phyloP scores from a whole-genome alignment of 176 grass and related monocot genomes.

The Stipa capillata region DNA sequence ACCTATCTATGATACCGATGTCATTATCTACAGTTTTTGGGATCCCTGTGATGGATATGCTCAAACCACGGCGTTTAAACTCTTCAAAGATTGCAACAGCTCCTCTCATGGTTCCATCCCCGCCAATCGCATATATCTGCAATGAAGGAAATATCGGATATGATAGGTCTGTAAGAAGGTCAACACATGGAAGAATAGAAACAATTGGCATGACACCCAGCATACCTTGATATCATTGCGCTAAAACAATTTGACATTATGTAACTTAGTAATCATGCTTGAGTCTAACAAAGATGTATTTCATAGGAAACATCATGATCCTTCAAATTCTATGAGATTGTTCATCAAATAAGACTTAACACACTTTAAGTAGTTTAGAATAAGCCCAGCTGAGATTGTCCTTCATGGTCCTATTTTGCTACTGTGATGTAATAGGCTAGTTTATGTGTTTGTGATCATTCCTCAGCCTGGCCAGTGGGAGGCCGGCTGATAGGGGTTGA shows the following conservation, averaged over 20 bases:
- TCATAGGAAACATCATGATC: neutral
- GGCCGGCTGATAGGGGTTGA: no score
- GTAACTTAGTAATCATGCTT: no score
- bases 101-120: constrained; percentile 93
- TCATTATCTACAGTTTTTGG: constrained; percentile 91
- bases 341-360: neutral
- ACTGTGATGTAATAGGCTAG: no score
- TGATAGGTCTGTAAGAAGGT: neutral
- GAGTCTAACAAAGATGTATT: neutral
- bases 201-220: neutral
- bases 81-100: constrained; percentile 61
- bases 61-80: constrained; percentile 55
- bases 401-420: no score
- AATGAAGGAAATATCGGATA: neutral
- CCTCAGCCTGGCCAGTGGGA: no score
- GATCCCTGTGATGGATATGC: constrained; percentile 68
- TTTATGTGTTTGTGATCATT: no score
- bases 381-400: no score
- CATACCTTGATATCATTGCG: neutral
- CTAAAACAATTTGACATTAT: neutral
- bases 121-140: constrained; percentile 67
- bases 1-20: constrained; percentile 95
- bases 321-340: neutral
- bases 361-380: neutral
- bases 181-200: neutral